Base-by-base conservation (phyloP, 306 rosid genomes). In the Canavalia ensiformis region DNA sequence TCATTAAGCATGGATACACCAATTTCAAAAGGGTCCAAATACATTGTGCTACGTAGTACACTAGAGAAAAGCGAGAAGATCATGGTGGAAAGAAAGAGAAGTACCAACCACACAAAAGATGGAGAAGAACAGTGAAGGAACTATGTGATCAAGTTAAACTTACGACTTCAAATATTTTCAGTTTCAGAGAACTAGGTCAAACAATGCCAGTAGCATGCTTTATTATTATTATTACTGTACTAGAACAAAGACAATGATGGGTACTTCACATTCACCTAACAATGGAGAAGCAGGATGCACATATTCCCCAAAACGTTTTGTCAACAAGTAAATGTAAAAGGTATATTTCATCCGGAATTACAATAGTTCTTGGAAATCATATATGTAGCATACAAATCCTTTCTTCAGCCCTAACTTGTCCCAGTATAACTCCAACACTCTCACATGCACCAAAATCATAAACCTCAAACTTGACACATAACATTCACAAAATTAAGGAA, bases 181-280 rank as follows among this genome's bases (percentile, higher is more conserved):
- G 44, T 37, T 67, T 25, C 34, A 65, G n/a, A 77, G 74, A 75
- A 55, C 34, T 7, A 60, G 46, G 57, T 66, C 5, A 41, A 81
- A 64, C 52, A 54, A 39, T 28, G 8, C 1, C 68, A 49, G 65
- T 49, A 18, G n/a, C 51, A 55, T 31, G 45, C 30, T 55, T n/a
- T 6, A 25, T 18, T 37, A 37, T 37, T 37, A 37, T 37, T 37
- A 2, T 34, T 41, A n/a, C 51, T 30, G 67, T 34, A 44, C 29
- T 11, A 49, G 18, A 82, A 65, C 60, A 67, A 33, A 47, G 42
- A 42, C 60, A 59, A 34, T 10, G 54, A 49, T 9, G 25, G 46
- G 45, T 44, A 45, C 46, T 56, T 66, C 6, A 63, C 79, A 59
- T 80, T 72, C 3, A 42, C 65, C 81, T 57, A 68, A 45, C 44